Percentiles rank a stretch among this genome's conserved stretches.
These are phyloP conservation scores for Pseudevernia furfuracea DNA, from an alignment of 495 filamentous ascomycete species.

Conservation along the genomic window DNA sequence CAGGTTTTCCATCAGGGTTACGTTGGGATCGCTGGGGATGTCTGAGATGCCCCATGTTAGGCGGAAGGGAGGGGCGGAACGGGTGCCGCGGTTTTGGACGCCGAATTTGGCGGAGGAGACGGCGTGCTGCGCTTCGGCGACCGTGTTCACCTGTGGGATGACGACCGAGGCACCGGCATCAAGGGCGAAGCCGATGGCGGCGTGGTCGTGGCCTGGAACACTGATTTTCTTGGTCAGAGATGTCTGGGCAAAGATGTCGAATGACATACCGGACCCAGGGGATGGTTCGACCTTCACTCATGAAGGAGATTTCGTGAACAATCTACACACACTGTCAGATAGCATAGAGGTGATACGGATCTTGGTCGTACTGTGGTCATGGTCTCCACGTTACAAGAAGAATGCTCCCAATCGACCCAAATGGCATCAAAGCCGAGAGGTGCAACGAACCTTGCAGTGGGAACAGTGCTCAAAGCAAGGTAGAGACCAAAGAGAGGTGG, in stretches of 20 bases:
- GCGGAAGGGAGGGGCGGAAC: slow-evolving; percentile 39
- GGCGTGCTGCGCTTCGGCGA: slow-evolving; percentile 38
- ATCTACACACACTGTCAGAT: slow-evolving; percentile 25
- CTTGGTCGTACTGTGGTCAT: slow-evolving; percentile 33
- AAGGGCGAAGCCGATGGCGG: slow-evolving; percentile 40
- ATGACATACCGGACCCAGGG: slow-evolving; percentile 32
- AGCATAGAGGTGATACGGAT: background rate
- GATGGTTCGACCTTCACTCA: slow-evolving; percentile 35
- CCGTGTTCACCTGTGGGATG: slow-evolving; percentile 42
- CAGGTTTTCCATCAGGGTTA: slow-evolving; percentile 32
- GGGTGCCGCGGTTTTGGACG: slow-evolving; percentile 30
- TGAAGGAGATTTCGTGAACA: slow-evolving; percentile 38
- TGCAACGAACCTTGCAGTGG: slow-evolving; percentile 33
- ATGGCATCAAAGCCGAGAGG: slow-evolving; percentile 35
- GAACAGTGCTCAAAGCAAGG: slow-evolving; percentile 31
- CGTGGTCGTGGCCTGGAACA: slow-evolving; percentile 42
- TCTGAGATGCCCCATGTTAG: slow-evolving; percentile 34
- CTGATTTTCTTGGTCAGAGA: slow-evolving; percentile 17
- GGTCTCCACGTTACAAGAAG: slow-evolving; percentile 37
- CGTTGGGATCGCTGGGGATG: slow-evolving; percentile 22
- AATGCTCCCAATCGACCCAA: slow-evolving; percentile 44
- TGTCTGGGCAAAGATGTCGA: background rate
- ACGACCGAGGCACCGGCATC: slow-evolving; percentile 41
- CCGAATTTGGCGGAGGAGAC: slow-evolving; percentile 45
- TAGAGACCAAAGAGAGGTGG: slow-evolving; percentile 36